These are phyloP conservation scores for Pseudogymnoascus sp. DNA, from an alignment of 2,329 filamentous ascomycete species.

Conservation along the genomic window DNA sequence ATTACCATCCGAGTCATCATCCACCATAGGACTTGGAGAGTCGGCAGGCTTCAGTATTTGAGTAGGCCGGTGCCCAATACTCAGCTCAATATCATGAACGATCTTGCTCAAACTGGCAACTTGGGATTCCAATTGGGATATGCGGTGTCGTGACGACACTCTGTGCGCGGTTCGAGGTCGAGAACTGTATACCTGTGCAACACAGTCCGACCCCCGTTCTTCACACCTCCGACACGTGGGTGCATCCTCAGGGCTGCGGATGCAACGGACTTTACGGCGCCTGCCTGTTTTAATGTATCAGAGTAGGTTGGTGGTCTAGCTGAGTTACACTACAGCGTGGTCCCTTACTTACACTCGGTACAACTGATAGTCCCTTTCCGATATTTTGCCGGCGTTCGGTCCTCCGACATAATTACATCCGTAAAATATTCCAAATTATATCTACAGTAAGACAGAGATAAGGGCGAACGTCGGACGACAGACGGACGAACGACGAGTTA, in stretches of 20 bases:
- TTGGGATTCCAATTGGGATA: slow-evolving; percentile 19
- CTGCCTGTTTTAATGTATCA: slow-evolving; percentile 20
- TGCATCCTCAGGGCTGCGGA: slow-evolving; percentile 22
- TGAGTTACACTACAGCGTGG: neutral
- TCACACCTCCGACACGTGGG: slow-evolving; percentile 19
- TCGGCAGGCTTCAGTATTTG: slow-evolving; percentile 1
- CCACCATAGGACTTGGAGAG: neutral
- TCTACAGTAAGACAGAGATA: neutral
- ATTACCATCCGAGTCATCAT: slow-evolving; percentile 16
- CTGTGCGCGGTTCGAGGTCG: slow-evolving; percentile 12
- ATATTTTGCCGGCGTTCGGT: slow-evolving; percentile 11
- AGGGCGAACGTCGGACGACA: neutral
- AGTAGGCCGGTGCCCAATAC: slow-evolving; percentile 13
- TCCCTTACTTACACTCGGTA: slow-evolving; percentile 23
- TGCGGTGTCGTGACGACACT: slow-evolving; percentile 20
- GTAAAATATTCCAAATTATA: neutral
- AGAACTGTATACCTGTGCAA: slow-evolving; percentile 19
- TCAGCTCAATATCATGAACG: slow-evolving; percentile 17
- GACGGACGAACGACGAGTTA: neutral
- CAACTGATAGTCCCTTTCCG: slow-evolving; percentile 28
- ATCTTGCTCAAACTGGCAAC: slow-evolving; percentile 18
- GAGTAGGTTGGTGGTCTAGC: neutral
- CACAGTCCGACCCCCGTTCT: slow-evolving; percentile 17
- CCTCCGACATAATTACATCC: slow-evolving; percentile 13
- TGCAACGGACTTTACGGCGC: slow-evolving; percentile 28